A percentile compares a stretch with the other conserved stretches of the same genome.
Conservation (phyloP, 768 basidiomycete genomes). For the Pisolithus sp. region DNA sequence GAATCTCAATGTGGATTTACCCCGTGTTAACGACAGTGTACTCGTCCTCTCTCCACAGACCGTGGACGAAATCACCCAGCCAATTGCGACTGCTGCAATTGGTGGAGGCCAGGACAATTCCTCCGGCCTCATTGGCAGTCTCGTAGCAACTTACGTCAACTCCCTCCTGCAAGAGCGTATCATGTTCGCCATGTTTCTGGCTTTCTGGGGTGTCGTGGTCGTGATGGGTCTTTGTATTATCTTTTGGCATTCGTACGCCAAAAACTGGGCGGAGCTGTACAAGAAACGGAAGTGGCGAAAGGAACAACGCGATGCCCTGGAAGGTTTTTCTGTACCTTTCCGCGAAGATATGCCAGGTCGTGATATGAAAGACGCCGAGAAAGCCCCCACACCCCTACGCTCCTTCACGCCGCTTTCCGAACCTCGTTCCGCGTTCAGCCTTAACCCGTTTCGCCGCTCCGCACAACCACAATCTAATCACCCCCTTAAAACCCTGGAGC, state of each 20-base stretch:
- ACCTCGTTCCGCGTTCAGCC: conserved; percentile 22
- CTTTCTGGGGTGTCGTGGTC: conserved; percentile 77
- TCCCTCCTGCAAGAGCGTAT: conserved; percentile 75
- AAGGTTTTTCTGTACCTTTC: conserved; percentile 32
- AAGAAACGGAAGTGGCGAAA: conserved; percentile 44
- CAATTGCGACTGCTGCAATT: conserved; percentile 80
- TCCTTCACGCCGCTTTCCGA: conserved; percentile 50
- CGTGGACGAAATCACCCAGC: conserved; percentile 68
- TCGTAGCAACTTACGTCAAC: conserved; percentile 67
- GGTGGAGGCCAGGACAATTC: conserved; percentile 47
- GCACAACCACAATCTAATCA: conserved; percentile 23
- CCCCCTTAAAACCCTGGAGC: conserved; percentile 22
- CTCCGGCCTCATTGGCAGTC: conserved; percentile 60
- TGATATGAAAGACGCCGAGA: conserved; percentile 19
- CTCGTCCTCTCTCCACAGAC: conserved; percentile 69
- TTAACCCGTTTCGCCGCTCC: conserved; percentile 35
- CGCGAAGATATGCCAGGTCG: conserved; percentile 11
- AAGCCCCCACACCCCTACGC: conserved; percentile 23
- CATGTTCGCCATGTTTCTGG: conserved; percentile 80
- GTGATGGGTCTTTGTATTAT: conserved; percentile 69
- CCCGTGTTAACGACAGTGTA: conserved; percentile 65
- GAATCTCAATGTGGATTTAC: conserved; percentile 76
- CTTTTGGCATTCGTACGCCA: conserved; percentile 66
- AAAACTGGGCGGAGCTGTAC: conserved; percentile 39
- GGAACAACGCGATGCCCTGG: conserved; percentile 45